Base-by-base conservation (phyloP, 73 alveolate genomes). In the Symbiodinium pilosum region DNA sequence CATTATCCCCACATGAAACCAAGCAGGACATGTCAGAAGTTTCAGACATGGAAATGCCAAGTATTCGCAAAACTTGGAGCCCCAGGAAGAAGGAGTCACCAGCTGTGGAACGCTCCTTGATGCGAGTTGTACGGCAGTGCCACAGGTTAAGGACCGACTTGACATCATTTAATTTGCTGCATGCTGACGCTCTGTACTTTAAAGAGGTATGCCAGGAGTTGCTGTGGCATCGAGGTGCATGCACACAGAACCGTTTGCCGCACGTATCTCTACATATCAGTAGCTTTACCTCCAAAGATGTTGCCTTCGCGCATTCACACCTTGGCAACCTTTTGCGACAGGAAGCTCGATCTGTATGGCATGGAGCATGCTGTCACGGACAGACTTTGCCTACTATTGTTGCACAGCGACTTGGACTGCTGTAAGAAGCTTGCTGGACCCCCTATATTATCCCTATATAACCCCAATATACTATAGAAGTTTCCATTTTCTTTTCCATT, bases 271-370 rank as follows among this genome's bases (percentile, higher is more conserved):
- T 0, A 56, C 20, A 24, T 30, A 30, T 24, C 77, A 56, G 28
- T n/a, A n/a, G 28, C 21, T 24, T 18, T 24, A 54, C 75, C 16
- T 24, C 16, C 75, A 54, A 16, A 54, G n/a, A 54, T 24, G n/a
- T n/a, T n/a, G n/a, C n/a, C n/a, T n/a, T n/a, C n/a, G n/a, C n/a
- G n/a, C n/a, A n/a, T n/a, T n/a, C n/a, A n/a, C n/a, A n/a, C n/a
- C n/a, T n/a, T n/a, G n/a, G n/a, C n/a, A n/a, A n/a, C n/a, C n/a
- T n/a, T 47, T 47, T 47, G 21, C 36, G 6, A n/a, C 93, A 86
- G 93, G 93, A 86, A 86, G 83, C 69, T 86, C 84, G 93, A 86
- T 83, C 93, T 86, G 16, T 86, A 86, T 36, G 54, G 69, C 71
- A 86, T 86, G 93, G 84, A 38, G 28, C 43, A 52, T 16, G 93